Evolutionary conservation across 2,329 filamentous ascomycete species (phyloP), one percentile per base, ranked within the genome.

Genomic region (Cladosporium sp.): DNA sequence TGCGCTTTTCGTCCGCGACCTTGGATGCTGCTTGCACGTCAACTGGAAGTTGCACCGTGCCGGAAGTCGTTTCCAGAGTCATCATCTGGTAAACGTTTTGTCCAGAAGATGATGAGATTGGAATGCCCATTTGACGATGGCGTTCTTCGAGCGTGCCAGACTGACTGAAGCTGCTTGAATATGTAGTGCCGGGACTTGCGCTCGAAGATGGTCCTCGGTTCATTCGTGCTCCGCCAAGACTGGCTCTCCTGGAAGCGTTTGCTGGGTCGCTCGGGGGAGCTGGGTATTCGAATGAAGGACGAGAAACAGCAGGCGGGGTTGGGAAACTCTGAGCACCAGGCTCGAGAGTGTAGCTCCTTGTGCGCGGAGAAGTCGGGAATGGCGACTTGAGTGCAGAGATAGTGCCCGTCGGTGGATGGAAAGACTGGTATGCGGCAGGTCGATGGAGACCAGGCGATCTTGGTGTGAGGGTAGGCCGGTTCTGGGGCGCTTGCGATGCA

Each of bases 11-110:
- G 73, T 95, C 91, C 46, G 91, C 91, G 72, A 91, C 88, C 70
- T 89, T 89, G 14, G 92, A 96, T 14, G 90, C 92, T 72, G 92
- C 90, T 70, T 92, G 90, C 52, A 91, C 88, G 75, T 96, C 92
- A 11, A 94, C 88, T 16, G 89, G 88, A 58, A 93, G 87, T 68
- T 84, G 81, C 64, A 85, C 82, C 44, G 80, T 79, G 21, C 84
- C 83, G 53, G 80, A 78, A 61, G 80, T 80, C 18, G 81, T 84
- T 69, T 83, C 80, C 62, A 84, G 74, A 2, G 83, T 86, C 82
- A 84, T 83, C 73, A 84, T 80, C 71, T 83, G 84, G 65, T 83
- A 83, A 58, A 78, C 80, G 67, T 79, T 82, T 64, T 81, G 80
- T 5, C 73, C 72, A 11, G 77, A 76, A 16, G 80, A 78, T 16